Evolutionary conservation across 805 yeast genomes (phyloP).

Genomic region (Candida yuanshanica): DNA sequence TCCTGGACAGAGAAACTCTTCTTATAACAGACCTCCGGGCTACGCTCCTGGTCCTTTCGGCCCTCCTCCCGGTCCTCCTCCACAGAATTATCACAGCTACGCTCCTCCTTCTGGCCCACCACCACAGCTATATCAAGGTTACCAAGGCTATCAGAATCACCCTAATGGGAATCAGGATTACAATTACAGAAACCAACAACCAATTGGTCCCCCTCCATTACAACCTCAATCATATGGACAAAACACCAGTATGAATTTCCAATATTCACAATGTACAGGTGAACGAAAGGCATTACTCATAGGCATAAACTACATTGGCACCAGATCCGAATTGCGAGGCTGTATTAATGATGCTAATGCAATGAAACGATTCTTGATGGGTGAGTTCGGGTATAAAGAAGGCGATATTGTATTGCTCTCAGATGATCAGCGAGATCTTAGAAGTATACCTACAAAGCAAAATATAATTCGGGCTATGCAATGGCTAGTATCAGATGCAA

Average conservation of each 20-base stretch:
- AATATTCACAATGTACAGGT: slow-evolving; percentile 59
- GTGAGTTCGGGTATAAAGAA: slow-evolving; percentile 17
- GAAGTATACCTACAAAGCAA: slow-evolving; percentile 48
- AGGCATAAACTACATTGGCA: slow-evolving; percentile 65
- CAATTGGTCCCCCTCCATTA: slow-evolving; percentile 24
- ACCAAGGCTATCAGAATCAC: slow-evolving; percentile 5
- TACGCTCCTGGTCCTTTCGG: slow-evolving; percentile 21
- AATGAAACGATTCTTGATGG: slow-evolving; percentile 33
- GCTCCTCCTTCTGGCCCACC: not conserved
- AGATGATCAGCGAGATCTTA: slow-evolving; percentile 36
- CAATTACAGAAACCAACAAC: slow-evolving; percentile 9
- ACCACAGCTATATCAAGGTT: no score
- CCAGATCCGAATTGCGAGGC: slow-evolving; percentile 50
- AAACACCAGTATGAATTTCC: slow-evolving; percentile 16
- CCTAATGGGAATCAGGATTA: slow-evolving; percentile 6
- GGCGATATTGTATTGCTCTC: slow-evolving; percentile 42
- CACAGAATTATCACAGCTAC: not conserved
- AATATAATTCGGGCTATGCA: slow-evolving; percentile 66
- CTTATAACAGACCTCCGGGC: slow-evolving; percentile 12
- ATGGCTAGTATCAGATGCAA: slow-evolving; percentile 66
- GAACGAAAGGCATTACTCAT: slow-evolving; percentile 58
- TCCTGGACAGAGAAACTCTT: not conserved
- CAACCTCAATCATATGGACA: slow-evolving; percentile 15
- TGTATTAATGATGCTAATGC: slow-evolving; percentile 65
- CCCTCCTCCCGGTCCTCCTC: slow-evolving; percentile 20